A percentile compares a stretch with the other conserved stretches of the same genome.
These are phyloP conservation scores for Pisolithus sp. DNA, from an alignment of 768 basidiomycete species.

Conservation along the genomic window DNA sequence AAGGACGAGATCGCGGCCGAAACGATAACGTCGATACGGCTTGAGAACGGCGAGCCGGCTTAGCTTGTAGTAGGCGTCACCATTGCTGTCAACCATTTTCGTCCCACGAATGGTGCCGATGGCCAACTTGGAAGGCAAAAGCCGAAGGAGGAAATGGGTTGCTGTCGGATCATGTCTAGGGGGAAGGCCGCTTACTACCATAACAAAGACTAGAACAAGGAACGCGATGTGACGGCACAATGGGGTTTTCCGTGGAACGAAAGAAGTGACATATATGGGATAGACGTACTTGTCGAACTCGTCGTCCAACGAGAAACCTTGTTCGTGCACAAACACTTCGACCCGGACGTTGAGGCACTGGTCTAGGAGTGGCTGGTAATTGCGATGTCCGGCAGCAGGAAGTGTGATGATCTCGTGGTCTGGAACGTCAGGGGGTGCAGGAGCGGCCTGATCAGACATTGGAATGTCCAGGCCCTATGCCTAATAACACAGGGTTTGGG, in stretches of 20 bases:
- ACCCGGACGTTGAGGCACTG: constrained; percentile 59
- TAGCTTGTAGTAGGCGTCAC: constrained; percentile 56
- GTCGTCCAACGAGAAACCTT: constrained; percentile 62
- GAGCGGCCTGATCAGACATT: constrained; percentile 13
- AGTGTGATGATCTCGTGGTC: constrained; percentile 53
- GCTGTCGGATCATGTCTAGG: constrained; percentile 55
- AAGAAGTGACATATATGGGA: background rate
- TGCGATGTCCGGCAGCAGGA: constrained; percentile 29
- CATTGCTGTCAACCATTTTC: constrained; percentile 25
- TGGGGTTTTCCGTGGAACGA: background rate
- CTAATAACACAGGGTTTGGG: background rate
- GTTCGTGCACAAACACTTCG: constrained; percentile 45
- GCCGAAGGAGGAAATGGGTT: constrained; percentile 67
- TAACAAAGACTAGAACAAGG: constrained; percentile 3
- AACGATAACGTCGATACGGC: constrained; percentile 53
- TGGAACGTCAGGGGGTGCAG: constrained; percentile 13
- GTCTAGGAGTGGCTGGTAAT: constrained; percentile 44
- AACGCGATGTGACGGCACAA: background rate
- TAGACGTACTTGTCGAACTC: constrained; percentile 67
- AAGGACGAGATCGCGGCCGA: constrained; percentile 63
- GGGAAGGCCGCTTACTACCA: constrained; percentile 5
- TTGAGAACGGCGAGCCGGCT: constrained; percentile 63
- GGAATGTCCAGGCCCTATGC: constrained; percentile 1
- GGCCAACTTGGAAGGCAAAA: constrained; percentile 52
- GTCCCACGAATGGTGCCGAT: constrained; percentile 64